Base-by-base conservation (phyloP, 192 early-diverging fungal species). In the Funneliformis geosporum region DNA sequence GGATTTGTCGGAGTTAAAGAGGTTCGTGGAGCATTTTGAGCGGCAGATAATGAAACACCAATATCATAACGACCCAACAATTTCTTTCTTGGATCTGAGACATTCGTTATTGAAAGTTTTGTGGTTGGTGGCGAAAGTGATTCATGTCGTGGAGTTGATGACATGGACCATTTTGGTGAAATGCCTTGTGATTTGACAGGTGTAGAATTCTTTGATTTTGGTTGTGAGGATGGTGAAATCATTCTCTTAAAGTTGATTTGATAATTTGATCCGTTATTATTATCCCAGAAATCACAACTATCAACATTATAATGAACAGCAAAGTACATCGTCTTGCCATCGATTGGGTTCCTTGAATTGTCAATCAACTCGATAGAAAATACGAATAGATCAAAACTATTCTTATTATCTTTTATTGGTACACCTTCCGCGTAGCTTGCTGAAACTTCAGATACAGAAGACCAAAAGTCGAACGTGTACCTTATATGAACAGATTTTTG, bases 251-350 rank as follows among this genome's bases (percentile, higher is more conserved):
- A 82, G 68, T 86, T 83, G 76, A 95, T 86, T 75, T 90, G 85
- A 86, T 96, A 96, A 88, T 99, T 99, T 71, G 85, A 82, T 60
- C 94, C 94, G 75, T 81, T 80, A 89, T 99, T 99, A 86, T 96
- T 99, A 88, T 99, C 97, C 97, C 97, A 99, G 84, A 90, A 89
- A 82, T 94, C 93, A 33, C 73, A 76, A 7, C 90, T 91, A 25
- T 85, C 86, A 23, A 96, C 95, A 27, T 82, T 85, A 82, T 95
- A 96, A 8, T 87, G 84, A 40, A 91, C 86, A 42, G 90, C 91
- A 70, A 94, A 79, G 47, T 87, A 91, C 67, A 93, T 83, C 0
- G 87, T 88, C 75, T 84, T 80, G 60, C 84, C 84, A 28, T 84
- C 80, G 38, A 78, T 69, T 2, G 80, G 75, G 40, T 82, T 82